phyloP scores from a whole-genome alignment of 345 rosid species.

The Citrus australasica region DNA sequence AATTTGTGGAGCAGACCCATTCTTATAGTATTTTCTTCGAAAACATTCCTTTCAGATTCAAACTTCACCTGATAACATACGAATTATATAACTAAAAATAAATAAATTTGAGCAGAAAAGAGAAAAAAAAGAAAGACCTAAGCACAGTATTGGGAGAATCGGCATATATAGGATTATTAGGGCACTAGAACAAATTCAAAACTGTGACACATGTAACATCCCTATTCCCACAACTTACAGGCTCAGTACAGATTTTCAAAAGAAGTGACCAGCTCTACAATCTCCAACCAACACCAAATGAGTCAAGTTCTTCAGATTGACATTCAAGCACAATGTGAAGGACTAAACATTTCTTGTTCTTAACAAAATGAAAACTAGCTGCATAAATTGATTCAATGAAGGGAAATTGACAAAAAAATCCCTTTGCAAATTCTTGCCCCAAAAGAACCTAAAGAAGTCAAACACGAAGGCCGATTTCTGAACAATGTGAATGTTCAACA shows the following conservation, averaged over 20 bases:
- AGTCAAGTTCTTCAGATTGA: neutral
- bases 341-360: neutral
- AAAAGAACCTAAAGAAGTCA: neutral
- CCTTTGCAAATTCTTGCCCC: neutral
- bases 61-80: neutral
- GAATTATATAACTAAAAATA: neutral
- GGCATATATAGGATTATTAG: neutral
- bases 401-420: neutral
- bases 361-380: neutral
- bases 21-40: neutral
- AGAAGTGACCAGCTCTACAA: too few relatives aligned
- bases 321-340: neutral
- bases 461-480: neutral
- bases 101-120: neutral
- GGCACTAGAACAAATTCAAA: neutral
- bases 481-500: neutral
- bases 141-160: too few relatives aligned
- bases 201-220: neutral
- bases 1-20: neutral
- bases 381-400: neutral
- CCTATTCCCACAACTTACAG: neutral
- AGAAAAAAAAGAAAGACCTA: neutral
- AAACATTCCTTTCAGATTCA: neutral
- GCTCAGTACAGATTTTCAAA: neutral
- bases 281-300: neutral